Conservation (phyloP, 331 rosid species). For the Phaseolus coccineus region DNA sequence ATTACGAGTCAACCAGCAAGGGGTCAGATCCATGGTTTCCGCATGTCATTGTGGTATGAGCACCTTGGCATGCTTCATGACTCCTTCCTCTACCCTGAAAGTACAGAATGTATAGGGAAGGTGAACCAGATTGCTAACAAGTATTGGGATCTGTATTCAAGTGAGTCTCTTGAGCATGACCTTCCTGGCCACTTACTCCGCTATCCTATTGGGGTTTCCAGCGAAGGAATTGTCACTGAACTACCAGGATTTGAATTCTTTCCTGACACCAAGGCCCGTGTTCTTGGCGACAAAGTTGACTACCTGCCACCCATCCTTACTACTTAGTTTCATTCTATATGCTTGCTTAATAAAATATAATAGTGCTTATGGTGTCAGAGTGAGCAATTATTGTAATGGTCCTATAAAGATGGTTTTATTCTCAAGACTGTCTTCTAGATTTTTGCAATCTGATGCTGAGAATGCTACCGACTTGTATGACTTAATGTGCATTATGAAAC, state of each 20-base stretch:
- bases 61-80: constrained; percentile 82
- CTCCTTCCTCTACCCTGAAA: constrained; percentile 69
- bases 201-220: constrained; percentile 66
- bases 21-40: constrained; percentile 86
- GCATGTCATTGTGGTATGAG: constrained; percentile 82
- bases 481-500: background rate
- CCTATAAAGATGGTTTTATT: background rate
- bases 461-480: background rate
- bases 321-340: constrained; percentile 51
- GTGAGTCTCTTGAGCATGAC: constrained; percentile 66
- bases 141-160: constrained; percentile 83
- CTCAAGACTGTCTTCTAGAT: constrained; percentile 1
- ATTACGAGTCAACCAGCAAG: constrained; percentile 66
- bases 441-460: background rate
- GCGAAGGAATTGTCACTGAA: constrained; percentile 58
- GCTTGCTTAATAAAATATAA: constrained; percentile 15
- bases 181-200: constrained; percentile 87
- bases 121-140: constrained; percentile 78
- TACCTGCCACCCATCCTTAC: constrained; percentile 89
- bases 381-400: constrained; percentile 13
- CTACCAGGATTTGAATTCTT: constrained; percentile 74
- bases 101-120: constrained; percentile 61
- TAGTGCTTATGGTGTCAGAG: constrained; percentile 19
- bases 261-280: constrained; percentile 85
- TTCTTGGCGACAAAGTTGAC: constrained; percentile 79